Percentiles rank a stretch among this genome's conserved stretches.
Evolutionary conservation across 108 stramenopile genomes (phyloP).

Genomic region (Nitzschia putrida): DNA sequence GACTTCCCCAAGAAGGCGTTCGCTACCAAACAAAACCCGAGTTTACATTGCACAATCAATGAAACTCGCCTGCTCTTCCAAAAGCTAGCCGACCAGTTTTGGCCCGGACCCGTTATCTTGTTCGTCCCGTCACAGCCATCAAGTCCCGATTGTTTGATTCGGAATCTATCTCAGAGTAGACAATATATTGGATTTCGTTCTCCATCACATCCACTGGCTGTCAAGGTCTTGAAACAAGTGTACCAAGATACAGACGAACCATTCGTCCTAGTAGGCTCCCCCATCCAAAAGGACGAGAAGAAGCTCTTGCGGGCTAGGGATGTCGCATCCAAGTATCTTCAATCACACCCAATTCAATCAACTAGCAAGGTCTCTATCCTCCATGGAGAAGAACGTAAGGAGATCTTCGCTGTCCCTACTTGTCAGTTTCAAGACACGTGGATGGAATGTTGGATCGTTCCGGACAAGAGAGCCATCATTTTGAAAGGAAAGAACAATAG

Average conservation of each 20-base stretch:
- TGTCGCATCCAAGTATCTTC: slow-evolving; percentile 9
- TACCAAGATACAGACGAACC: slow-evolving; percentile 1
- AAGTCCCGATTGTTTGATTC: slow-evolving; percentile 17
- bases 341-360: neutral
- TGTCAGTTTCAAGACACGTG: slow-evolving; percentile 17
- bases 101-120: slow-evolving; percentile 17
- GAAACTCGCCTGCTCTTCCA: slow-evolving; percentile 19
- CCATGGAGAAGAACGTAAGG: slow-evolving; percentile 17
- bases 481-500: slow-evolving; percentile 9
- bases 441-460: slow-evolving; percentile 22
- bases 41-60: slow-evolving; percentile 6
- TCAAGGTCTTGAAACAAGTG: slow-evolving; percentile 19
- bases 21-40: slow-evolving; percentile 16
- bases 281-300: neutral
- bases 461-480: slow-evolving; percentile 16
- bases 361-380: neutral
- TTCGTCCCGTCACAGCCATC: slow-evolving; percentile 10
- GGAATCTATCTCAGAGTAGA: neutral
- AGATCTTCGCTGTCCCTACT: slow-evolving; percentile 18
- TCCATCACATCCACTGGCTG: slow-evolving; percentile 17
- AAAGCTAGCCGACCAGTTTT: slow-evolving; percentile 25
- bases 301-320: slow-evolving; percentile 1
- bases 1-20: slow-evolving; percentile 20
- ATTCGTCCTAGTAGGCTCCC: slow-evolving; percentile 12
- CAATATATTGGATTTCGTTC: slow-evolving; percentile 16